Evolutionary conservation across 2,329 filamentous ascomycete genomes (phyloP).

Genomic region (Aspergillus candidus): DNA sequence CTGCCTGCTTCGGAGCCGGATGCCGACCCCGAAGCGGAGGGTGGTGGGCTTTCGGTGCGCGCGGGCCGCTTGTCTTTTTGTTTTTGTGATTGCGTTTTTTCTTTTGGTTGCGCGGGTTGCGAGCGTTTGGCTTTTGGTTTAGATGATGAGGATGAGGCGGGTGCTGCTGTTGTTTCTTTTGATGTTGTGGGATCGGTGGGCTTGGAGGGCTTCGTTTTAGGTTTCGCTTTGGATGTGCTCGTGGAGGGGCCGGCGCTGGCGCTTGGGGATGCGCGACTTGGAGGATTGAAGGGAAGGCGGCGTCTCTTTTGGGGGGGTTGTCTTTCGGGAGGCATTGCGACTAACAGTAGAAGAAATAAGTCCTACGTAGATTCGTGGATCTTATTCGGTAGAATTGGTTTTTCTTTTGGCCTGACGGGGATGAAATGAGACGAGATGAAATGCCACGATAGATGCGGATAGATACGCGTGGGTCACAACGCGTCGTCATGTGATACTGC

Average conservation of each 20-base stretch:
- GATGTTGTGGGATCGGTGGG: conserved; percentile 6
- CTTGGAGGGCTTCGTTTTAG: conserved; percentile 5
- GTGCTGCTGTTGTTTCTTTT: conserved; percentile 4
- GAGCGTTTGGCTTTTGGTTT: conserved; percentile 11
- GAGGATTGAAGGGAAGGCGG: conserved; percentile 42
- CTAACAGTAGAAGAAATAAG: neutral
- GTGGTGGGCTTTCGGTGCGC: conserved; percentile 7
- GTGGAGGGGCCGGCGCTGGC: conserved; percentile 19
- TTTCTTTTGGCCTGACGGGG: neutral
- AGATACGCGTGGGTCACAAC: conserved; percentile 9
- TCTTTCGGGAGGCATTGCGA: conserved; percentile 25
- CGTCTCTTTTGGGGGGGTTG: conserved; percentile 31
- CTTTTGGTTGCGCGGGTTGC: neutral
- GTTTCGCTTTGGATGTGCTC: conserved; percentile 9
- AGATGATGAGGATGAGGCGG: conserved; percentile 9
- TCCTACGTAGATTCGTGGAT: conserved; percentile 1
- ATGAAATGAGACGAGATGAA: neutral
- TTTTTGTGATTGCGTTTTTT: neutral
- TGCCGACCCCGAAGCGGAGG: conserved; percentile 14
- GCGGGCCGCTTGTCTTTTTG: neutral
- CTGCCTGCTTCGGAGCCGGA: conserved; percentile 14
- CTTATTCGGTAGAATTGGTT: neutral
- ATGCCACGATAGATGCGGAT: neutral
- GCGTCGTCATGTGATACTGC: conserved; percentile 15
- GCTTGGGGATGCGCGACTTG: conserved; percentile 28